Evolutionary conservation across 2,329 filamentous ascomycete species (phyloP), one percentile per base, ranked within the genome.

Genomic region (Chrysoporthe puriensis): DNA sequence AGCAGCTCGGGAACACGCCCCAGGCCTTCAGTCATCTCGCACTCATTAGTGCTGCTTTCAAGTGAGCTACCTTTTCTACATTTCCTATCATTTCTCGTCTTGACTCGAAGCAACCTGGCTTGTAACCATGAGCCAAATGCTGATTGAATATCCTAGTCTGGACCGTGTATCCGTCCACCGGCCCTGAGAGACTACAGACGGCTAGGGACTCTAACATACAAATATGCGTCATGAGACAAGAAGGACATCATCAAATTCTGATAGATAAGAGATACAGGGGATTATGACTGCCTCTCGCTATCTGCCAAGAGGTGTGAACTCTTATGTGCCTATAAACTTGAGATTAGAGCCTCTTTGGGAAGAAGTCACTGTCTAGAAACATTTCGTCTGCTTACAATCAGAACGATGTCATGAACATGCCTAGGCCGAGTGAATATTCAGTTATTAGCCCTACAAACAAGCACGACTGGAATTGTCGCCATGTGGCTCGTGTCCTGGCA

Each of bases 21-120:
- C 91, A 93, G 78, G 91, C 91, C 0, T 94, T 94, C 72, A 92
- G 89, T 72, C 91, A 94, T 75, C 78, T 94, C 69, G 90, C 91
- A 2, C 84, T 93, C 74, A 88, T 94, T 73, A 92, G 89, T 75
- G 91, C 91, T 1, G 91, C 91, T 1, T 93, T 94, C 76, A 94
- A 93, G 65, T 57, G 43, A 32, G 62, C 59, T 16, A 5, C 14
- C 43, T 14, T 3, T 16, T 11, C 7, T 36, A 7, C 32, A 9
- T n/a, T 18, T 9, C 7, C n/a, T 7, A 40, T 9, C 48, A 26
- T 52, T 3, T 21, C 14, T 1, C 26, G 3, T 32, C n/a, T 32
- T 52, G 11, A 52, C 26, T 4, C 5, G 8, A 21, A 52, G 3
- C 11, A 6, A 11, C 11, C 26, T 14, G 6, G 26, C 50, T 34